Evolutionary conservation across 257 asterid genomes (phyloP).

Genomic region (Solanum chilense): DNA sequence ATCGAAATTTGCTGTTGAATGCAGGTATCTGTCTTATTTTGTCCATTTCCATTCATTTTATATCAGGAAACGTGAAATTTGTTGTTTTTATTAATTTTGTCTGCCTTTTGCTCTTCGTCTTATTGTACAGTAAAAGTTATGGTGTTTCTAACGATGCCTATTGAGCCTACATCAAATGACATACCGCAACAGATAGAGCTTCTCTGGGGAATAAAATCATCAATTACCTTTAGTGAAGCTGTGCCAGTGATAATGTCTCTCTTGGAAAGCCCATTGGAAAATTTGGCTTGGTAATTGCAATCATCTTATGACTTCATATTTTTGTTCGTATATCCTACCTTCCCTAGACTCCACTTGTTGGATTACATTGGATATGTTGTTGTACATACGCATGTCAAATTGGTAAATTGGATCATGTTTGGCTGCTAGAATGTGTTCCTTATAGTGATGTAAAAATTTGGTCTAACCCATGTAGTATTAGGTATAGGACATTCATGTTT

Average conservation of each 20-base stretch:
- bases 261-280: constrained; percentile 72
- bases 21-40: constrained; percentile 37
- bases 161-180: constrained; percentile 69
- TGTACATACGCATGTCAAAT: not conserved
- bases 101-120: not conserved
- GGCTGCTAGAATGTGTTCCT: not conserved
- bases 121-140: constrained; percentile 64
- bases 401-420: not conserved
- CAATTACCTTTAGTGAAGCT: constrained; percentile 47
- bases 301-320: not conserved
- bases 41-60: not conserved
- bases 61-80: not conserved
- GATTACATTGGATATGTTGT: not conserved
- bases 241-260: constrained; percentile 73
- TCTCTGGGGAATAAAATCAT: constrained; percentile 78
- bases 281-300: constrained; percentile 61
- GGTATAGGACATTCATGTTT: not conserved
- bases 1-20: constrained; percentile 65
- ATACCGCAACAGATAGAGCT: constrained; percentile 78
- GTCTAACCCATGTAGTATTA: not conserved
- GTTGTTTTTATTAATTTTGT: not conserved
- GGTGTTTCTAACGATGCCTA: constrained; percentile 91
- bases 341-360: not conserved
- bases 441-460: not conserved
- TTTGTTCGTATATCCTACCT: not conserved